Evolutionary conservation across 257 asterid genomes (phyloP), one percentile per base, ranked within the genome.

Genomic region (Thymus quinquecostatus): DNA sequence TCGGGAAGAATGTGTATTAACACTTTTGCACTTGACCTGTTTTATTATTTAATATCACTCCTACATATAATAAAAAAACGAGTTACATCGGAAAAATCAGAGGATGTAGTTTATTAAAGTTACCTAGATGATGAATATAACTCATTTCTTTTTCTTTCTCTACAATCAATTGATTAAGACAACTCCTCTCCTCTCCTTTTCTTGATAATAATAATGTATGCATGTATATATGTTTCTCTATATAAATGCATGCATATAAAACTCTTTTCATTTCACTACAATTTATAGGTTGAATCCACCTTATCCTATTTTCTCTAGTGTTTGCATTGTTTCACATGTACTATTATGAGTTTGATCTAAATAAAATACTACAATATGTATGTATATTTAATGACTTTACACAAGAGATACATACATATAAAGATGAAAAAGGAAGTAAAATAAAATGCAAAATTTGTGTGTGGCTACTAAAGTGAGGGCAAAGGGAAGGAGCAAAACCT

Each of bases 401-500:
- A 13, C n/a, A 21, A 29, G 3, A 62, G 6, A 40, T 2, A 21
- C 1, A 9, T 9, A 7, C 1, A 6, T 7, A 6, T 12, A 67
- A 2, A 32, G 6, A 28, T 3, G 8, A 30, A 51, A 43, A 54
- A 54, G 40, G 59, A 64, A 65, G 66, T 49, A 8, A 27, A 43
- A 40, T 43, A 60, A 64, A 61, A 64, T 64, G 66, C 28, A 60
- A 44, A 12, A 2, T 50, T 2, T 43, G 55, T 75, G 60, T 65
- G 65, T 59, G 74, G 74, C 30, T 60, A 75, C 13, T 13, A 69
- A 73, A 70, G 66, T 8, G 49, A 44, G 12, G 10, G 49, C 11
- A 10, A 44, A 44, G 63, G 70, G 41, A 68, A 72, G 60, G 74
- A 77, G 60, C 77, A 77, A 50, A 77, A 64, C 69, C 68, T 36